Base-by-base conservation (phyloP, 2,329 filamentous ascomycete species). In the Colletotrichum shisoi region DNA sequence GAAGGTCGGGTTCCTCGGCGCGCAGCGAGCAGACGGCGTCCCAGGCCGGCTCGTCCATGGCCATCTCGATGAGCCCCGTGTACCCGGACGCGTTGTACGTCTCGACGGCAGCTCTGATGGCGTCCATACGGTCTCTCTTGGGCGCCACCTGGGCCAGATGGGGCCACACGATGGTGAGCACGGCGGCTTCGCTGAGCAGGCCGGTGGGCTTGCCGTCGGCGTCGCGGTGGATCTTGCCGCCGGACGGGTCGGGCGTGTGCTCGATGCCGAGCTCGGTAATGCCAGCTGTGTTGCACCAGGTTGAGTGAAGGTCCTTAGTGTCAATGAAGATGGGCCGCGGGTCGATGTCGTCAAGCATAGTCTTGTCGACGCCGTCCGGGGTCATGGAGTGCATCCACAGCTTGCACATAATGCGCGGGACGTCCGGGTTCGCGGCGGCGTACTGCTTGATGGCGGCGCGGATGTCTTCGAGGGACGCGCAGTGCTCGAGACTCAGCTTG, bases 41-140 rank as follows among this genome's bases (percentile, higher is more conserved):
- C 85, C 85, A 87, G 0, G 81, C 80, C 27, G 79, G 81, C 45
- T 87, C 84, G 66, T 87, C 85, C 85, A 87, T 87, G 51, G 85
- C 85, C 85, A 87, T 87, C 59, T 87, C 85, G 8, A 86, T 78
- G 45, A 85, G 79, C 2, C 85, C 84, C 0, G 84, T 87, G 71
- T 84, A 86, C 1, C 85, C 85, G 1, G 79, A 82, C 0, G 79
- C 74, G 68, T 82, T 82, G 70, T 86, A 87, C 0, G 82, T 79
- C 3, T 78, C 71, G 27, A 87, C 79, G 0, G 84, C 85, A 0
- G 81, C 81, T 19, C 75, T 74, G 67, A 87, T 79, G 3, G 81
- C 79, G 5, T 79, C 78, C 58, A 82, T 79, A 42, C 81, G 81
- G 53, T 87, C 83, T 27, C 82, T 76, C 40, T 81, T 76, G 3